Conservation (phyloP, 2,329 filamentous ascomycete genomes). For the Pseudohalonectria lignicola region DNA sequence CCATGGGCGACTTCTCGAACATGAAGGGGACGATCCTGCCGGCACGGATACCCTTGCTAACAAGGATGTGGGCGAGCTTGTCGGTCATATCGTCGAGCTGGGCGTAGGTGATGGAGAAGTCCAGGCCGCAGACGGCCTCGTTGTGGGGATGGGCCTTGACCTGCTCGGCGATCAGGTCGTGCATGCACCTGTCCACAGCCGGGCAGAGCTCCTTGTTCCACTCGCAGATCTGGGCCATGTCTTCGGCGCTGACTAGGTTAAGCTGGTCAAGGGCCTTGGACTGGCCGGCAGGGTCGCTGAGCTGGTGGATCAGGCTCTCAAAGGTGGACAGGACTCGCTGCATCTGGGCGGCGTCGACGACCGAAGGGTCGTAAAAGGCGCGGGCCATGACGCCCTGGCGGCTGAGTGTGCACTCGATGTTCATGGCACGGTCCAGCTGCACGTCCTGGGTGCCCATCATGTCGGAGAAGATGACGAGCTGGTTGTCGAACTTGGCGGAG, state of each 20-base stretch:
- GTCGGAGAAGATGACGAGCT: background rate
- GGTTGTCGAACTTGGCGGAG: background rate
- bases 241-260: background rate
- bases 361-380: background rate
- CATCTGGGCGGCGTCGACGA: background rate
- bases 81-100: conserved; percentile 7
- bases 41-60: conserved; percentile 6
- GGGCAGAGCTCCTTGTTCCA: background rate
- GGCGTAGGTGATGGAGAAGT: conserved; percentile 9
- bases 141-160: background rate
- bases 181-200: background rate
- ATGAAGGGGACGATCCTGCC: conserved; percentile 9
- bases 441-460: background rate
- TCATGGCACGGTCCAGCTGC: background rate
- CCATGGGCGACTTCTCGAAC: conserved; percentile 13
- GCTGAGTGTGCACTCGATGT: background rate
- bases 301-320: background rate
- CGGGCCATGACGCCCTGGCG: background rate
- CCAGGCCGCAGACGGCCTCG: background rate
- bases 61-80: conserved; percentile 8
- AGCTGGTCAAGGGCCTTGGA: background rate
- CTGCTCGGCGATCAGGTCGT: background rate
- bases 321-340: background rate
- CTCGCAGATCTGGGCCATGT: background rate
- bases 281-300: background rate